A percentile compares a stretch with the other conserved stretches of the same genome.
Conservation (phyloP, 192 early-diverging fungal species). For the Backusella parvicylindrica region DNA sequence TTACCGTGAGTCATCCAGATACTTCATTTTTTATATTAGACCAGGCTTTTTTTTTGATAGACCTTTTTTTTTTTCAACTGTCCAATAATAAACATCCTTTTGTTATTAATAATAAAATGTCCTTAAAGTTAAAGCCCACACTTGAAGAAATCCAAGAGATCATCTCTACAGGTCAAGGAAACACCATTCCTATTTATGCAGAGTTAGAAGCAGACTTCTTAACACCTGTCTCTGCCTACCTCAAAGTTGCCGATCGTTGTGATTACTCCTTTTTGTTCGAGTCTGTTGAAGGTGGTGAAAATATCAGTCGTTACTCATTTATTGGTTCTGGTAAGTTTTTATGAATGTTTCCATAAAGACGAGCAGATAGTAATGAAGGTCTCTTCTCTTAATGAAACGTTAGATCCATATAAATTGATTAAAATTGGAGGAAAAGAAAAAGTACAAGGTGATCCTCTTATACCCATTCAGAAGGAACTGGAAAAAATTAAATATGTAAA, state of each 20-base stretch:
- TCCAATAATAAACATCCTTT: constrained; percentile 24
- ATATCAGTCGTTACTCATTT: constrained; percentile 94
- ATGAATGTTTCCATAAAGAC: not conserved
- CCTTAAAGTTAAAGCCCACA: constrained; percentile 57
- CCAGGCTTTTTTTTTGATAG: not conserved
- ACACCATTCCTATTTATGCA: constrained; percentile 89
- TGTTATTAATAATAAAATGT: constrained; percentile 41
- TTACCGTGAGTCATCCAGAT: not conserved
- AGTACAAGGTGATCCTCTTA: constrained; percentile 81
- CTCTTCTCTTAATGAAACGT: no score
- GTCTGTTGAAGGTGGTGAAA: constrained; percentile 90
- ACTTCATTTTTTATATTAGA: not conserved
- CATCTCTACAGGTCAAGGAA: constrained; percentile 61
- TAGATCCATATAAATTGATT: constrained; percentile 87
- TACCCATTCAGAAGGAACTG: constrained; percentile 84
- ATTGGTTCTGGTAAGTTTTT: constrained; percentile 75
- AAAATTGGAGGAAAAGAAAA: constrained; percentile 71
- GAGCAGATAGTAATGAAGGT: not conserved
- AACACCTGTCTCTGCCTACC: constrained; percentile 95
- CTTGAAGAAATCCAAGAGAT: constrained; percentile 67
- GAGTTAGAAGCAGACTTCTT: constrained; percentile 88
- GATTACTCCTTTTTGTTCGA: constrained; percentile 96
- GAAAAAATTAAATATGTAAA: constrained; percentile 69
- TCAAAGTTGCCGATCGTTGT: constrained; percentile 76
- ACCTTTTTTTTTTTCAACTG: not conserved